Evolutionary conservation across 108 stramenopile species (phyloP).

Genomic region (Asterionellopsis glacialis): DNA sequence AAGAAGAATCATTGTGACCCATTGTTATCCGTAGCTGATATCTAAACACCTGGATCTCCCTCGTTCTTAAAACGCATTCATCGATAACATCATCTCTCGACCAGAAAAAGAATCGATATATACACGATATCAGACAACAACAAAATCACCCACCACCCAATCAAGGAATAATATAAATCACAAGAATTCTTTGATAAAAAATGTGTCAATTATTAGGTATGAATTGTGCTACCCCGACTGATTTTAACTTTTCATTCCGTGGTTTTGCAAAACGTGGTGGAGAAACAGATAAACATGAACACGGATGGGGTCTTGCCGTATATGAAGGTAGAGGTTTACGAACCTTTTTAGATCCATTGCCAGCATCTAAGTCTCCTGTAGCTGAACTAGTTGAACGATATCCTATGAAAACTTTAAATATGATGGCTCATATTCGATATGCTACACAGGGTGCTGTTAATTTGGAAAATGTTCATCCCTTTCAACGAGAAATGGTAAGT

Average conservation of each 20-base stretch:
- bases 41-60: too few species aligned
- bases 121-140: too few species aligned
- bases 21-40: too few species aligned
- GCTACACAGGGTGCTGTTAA: conserved; percentile 77
- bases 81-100: too few species aligned
- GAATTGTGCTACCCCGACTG: conserved; percentile 70
- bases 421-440: conserved; percentile 90
- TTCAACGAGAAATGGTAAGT: conserved; percentile 64
- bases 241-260: conserved; percentile 76
- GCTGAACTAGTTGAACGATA: conserved; percentile 65
- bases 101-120: too few species aligned
- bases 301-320: conserved; percentile 83
- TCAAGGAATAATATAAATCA: too few species aligned
- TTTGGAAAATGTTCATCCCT: conserved; percentile 91
- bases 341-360: conserved; percentile 65
- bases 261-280: conserved; percentile 78
- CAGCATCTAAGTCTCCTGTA: conserved; percentile 61
- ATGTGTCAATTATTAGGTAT: conserved; percentile 72
- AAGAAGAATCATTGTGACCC: too few species aligned
- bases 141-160: too few species aligned
- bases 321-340: conserved; percentile 82
- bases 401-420: conserved; percentile 82
- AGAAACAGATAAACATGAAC: conserved; percentile 69
- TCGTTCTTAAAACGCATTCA: too few species aligned
- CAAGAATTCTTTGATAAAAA: too few species aligned